Evolutionary conservation across 1,139 yeast genomes (phyloP), one percentile per base, ranked within the genome.

Genomic region (Insectozyma bohioensis): DNA sequence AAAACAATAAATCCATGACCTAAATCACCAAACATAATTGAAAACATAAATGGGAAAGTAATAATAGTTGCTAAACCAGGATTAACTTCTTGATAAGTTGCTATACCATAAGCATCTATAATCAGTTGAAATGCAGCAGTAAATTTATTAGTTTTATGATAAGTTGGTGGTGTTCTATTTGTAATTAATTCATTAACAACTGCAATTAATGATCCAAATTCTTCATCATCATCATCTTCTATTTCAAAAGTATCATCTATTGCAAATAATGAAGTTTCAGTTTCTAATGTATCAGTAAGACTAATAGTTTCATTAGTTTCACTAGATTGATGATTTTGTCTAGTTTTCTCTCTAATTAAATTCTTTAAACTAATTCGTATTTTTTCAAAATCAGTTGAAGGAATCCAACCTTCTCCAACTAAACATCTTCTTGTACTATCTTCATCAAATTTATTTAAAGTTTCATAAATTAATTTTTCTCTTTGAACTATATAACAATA

Each of bases 391-490:
- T 67, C 70, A 12, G 48, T 42, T 19, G 46, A 49, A 1, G 95
- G 95, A 22, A 88, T 74, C 98, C 98, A 92, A 20, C 97, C 99
- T 66, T 92, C 98, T n/a, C 95, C 97, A 39, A 92, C 87, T 36
- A 92, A 67, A 40, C 95, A 85, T 49, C 92, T 77, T 59, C 97
- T 75, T 23, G 87, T 79, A 38, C 80, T 78, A 55, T 90, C 97
- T 55, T 80, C 86, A 52, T 84, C 85, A 59, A 90, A 88, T 48
- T 77, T 70, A 58, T 90, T 90, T 54, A 92, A 68, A 0, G 85
- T 74, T 44, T 81, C 76, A 56, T 79, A 87, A 23, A 88, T 80
- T 20, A 81, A 69, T 51, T 80, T 80, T 51, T 92, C 98, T 48
- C 85, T 75, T 33, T 73, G 68, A 24, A 86, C 65, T 15, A 70